Percentiles rank a stretch among this genome's conserved stretches.
Conservation (phyloP, 2,329 filamentous ascomycete genomes). For the Huntiella omanensis region DNA sequence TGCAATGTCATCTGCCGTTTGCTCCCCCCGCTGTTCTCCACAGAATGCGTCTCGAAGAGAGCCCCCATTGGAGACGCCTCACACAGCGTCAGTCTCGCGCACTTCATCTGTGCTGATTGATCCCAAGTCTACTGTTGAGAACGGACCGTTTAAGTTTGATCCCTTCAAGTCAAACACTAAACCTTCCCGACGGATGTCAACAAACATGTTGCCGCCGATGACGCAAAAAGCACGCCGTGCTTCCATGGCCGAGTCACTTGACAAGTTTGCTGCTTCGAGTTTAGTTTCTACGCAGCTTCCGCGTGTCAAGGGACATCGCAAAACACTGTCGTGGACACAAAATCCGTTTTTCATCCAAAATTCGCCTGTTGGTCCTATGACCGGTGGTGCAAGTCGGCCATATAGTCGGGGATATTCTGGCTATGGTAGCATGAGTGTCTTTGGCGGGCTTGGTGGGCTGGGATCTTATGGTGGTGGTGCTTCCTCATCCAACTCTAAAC, state of each 20-base stretch:
- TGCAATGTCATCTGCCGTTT: too few relatives aligned
- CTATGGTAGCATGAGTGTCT: not conserved
- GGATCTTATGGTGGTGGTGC: not conserved
- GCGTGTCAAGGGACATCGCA: not conserved
- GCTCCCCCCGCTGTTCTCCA: too few relatives aligned
- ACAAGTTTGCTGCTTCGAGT: not conserved
- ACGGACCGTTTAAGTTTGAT: conserved; percentile 1
- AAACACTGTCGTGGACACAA: conserved; percentile 1
- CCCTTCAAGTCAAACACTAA: not conserved
- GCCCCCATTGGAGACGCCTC: too few relatives aligned
- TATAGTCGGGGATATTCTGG: not conserved
- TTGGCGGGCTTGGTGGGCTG: not conserved
- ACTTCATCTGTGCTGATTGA: not conserved
- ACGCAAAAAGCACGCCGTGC: not conserved
- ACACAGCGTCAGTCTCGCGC: too few relatives aligned
- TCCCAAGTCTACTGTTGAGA: not conserved
- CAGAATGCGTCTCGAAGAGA: too few relatives aligned
- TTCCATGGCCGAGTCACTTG: not conserved
- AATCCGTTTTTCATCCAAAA: conserved; percentile 11
- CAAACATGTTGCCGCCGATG: conserved; percentile 1
- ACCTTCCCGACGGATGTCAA: not conserved
- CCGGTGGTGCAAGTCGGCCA: not conserved
- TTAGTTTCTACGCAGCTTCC: conserved; percentile 1
- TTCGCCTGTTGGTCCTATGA: conserved; percentile 5
- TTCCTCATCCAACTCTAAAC: not conserved